Percentiles rank a stretch among this genome's conserved stretches.
These are phyloP conservation scores for Endocarpon pusillum DNA, from an alignment of 495 filamentous ascomycete species.

Conservation along the genomic window DNA sequence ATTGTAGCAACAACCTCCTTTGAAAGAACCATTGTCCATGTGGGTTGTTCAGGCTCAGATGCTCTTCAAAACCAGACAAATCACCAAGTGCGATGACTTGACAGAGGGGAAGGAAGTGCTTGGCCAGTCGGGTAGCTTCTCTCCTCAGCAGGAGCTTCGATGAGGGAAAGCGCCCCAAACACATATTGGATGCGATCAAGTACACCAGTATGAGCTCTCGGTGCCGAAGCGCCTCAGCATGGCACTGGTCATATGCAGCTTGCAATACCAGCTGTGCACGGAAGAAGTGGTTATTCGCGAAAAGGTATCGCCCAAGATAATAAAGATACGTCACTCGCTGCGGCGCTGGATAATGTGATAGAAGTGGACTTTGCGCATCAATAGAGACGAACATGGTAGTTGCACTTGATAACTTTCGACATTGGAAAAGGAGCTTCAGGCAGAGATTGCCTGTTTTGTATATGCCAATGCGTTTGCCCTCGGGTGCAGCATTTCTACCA, in stretches of 20 bases:
- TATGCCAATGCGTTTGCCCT: constrained; percentile 73
- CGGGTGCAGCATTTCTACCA: constrained; percentile 27
- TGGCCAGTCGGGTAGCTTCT: constrained; percentile 51
- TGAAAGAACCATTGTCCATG: constrained; percentile 52
- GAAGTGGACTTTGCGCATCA: constrained; percentile 59
- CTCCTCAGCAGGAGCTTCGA: constrained; percentile 43
- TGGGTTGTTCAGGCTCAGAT: constrained; percentile 35
- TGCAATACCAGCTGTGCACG: constrained; percentile 57
- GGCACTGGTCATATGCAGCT: constrained; percentile 65
- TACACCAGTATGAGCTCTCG: constrained; percentile 68
- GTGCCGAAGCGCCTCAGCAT: constrained; percentile 46
- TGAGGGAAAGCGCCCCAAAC: constrained; percentile 74
- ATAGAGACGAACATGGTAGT: constrained; percentile 85
- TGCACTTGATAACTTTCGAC: constrained; percentile 42
- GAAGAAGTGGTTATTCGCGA: constrained; percentile 64
- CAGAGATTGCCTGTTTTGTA: constrained; percentile 85
- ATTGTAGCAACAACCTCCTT: constrained; percentile 55
- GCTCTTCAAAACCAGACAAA: constrained; percentile 55
- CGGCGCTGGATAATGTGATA: constrained; percentile 64
- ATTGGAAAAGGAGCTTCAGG: constrained; percentile 73
- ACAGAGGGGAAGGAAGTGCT: constrained; percentile 60
- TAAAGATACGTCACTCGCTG: constrained; percentile 86
- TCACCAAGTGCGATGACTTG: constrained; percentile 60
- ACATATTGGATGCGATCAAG: constrained; percentile 64
- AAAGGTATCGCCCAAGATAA: constrained; percentile 80